phyloP scores from a whole-genome alignment of 345 rosid species.

The Psidium guajava region DNA sequence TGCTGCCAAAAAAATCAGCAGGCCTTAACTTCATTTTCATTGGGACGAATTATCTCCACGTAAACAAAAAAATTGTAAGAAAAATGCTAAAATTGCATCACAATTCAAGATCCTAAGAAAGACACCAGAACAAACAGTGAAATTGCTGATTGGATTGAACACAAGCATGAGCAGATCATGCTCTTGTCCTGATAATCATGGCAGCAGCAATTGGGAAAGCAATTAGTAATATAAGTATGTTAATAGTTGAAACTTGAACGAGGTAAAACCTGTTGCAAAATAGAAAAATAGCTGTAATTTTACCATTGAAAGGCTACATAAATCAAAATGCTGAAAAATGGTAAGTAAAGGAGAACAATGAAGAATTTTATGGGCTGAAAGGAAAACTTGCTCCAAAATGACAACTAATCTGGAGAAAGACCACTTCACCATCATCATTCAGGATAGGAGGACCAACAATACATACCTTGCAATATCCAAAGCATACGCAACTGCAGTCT shows the following conservation, averaged over 20 bases:
- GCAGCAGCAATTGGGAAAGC: neutral
- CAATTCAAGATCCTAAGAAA: neutral
- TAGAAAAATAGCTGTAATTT: neutral
- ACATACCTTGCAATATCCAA: conserved; percentile 58
- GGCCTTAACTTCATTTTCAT: neutral
- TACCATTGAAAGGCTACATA: neutral
- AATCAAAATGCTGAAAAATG: neutral
- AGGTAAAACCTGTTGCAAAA: neutral
- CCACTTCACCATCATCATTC: neutral
- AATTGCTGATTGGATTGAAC: neutral
- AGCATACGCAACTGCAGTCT: conserved; percentile 43
- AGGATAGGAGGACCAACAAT: neutral
- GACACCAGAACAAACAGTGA: neutral
- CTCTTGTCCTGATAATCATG: neutral
- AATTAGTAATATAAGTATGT: neutral
- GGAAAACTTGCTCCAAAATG: neutral
- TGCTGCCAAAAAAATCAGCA: neutral
- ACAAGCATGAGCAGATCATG: neutral
- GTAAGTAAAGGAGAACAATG: neutral
- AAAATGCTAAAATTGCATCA: neutral
- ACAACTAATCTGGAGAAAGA: neutral
- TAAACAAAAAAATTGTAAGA: neutral
- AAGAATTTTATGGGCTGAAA: neutral
- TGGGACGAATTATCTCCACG: neutral
- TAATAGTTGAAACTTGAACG: neutral